Percentiles rank a stretch among this genome's conserved stretches.
Evolutionary conservation across 2,329 filamentous ascomycete genomes (phyloP).

Genomic region (Exophiala xenobiotica): DNA sequence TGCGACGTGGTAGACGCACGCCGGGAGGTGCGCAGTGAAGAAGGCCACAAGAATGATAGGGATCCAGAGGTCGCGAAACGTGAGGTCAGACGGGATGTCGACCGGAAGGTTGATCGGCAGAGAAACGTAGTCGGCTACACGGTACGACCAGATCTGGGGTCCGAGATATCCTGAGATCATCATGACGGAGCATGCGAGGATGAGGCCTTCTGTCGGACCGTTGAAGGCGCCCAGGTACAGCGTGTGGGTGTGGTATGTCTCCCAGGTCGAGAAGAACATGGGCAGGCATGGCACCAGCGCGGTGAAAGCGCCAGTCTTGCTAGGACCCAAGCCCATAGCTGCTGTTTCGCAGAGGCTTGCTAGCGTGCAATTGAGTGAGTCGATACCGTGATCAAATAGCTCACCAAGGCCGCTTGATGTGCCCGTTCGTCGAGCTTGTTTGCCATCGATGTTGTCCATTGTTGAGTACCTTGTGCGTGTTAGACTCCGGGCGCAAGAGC

Average conservation of each 20-base stretch:
- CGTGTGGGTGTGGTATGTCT: constrained; percentile 98
- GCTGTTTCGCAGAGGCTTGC: constrained; percentile 87
- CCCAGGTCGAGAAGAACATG: constrained; percentile 99
- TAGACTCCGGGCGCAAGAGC: not conserved
- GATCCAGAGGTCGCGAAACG: constrained; percentile 87
- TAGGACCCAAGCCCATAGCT: constrained; percentile 86
- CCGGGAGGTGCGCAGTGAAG: constrained; percentile 74
- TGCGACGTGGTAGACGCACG: constrained; percentile 83
- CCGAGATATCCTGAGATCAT: constrained; percentile 82
- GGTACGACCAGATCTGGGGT: constrained; percentile 79
- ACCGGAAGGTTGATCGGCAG: constrained; percentile 43
- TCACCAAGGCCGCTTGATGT: constrained; percentile 94
- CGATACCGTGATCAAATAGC: constrained; percentile 97
- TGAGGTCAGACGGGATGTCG: constrained; percentile 63
- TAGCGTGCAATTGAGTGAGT: constrained; percentile 94
- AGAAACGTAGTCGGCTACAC: constrained; percentile 69
- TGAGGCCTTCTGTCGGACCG: constrained; percentile 90
- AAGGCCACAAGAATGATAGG: constrained; percentile 66
- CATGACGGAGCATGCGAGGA: constrained; percentile 87
- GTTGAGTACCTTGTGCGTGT: constrained; percentile 68
- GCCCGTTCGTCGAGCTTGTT: constrained; percentile 90
- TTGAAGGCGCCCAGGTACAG: constrained; percentile 96
- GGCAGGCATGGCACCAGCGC: constrained; percentile 86
- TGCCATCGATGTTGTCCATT: constrained; percentile 98
- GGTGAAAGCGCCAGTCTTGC: constrained; percentile 83